Percentiles rank a stretch among this genome's conserved stretches.
Evolutionary conservation across 2,329 filamentous ascomycete species (phyloP).

Genomic region (Amylocarpus encephaloides): DNA sequence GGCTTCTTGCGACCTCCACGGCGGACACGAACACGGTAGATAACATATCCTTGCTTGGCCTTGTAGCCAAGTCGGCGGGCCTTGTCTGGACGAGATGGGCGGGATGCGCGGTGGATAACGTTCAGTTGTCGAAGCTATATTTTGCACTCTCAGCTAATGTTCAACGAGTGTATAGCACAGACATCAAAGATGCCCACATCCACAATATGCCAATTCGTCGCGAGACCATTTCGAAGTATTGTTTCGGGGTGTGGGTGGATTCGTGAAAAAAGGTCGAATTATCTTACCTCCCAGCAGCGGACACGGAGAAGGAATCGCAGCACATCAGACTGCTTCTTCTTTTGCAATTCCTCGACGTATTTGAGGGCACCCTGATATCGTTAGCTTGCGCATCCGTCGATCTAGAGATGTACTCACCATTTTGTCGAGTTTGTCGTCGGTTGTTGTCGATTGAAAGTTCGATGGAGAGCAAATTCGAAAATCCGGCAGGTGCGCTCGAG

Average conservation of each 20-base stretch:
- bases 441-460: too few species aligned
- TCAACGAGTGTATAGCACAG: conserved; percentile 13
- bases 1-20: conserved; percentile 98
- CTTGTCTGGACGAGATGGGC: conserved; percentile 98
- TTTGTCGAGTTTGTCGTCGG: too few species aligned
- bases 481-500: too few species aligned
- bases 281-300: conserved; percentile 99
- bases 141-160: conserved; percentile 89
- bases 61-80: conserved; percentile 99
- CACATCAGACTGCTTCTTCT: conserved; percentile 99
- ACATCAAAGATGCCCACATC: conserved; percentile 27
- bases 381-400: too few species aligned
- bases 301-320: conserved; percentile 99
- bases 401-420: too few species aligned
- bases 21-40: conserved; percentile 98
- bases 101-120: conserved; percentile 98
- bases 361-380: conserved; percentile 63
- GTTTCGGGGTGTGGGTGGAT: conserved; percentile 21
- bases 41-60: conserved; percentile 99
- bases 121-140: conserved; percentile 99
- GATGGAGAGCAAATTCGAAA: too few species aligned
- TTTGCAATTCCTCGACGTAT: conserved; percentile 99
- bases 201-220: conserved; percentile 28
- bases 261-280: conserved; percentile 35
- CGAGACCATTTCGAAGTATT: conserved; percentile 30